Evolutionary conservation across 305 asterid species (phyloP).

Genomic region (Ajuga reptans): DNA sequence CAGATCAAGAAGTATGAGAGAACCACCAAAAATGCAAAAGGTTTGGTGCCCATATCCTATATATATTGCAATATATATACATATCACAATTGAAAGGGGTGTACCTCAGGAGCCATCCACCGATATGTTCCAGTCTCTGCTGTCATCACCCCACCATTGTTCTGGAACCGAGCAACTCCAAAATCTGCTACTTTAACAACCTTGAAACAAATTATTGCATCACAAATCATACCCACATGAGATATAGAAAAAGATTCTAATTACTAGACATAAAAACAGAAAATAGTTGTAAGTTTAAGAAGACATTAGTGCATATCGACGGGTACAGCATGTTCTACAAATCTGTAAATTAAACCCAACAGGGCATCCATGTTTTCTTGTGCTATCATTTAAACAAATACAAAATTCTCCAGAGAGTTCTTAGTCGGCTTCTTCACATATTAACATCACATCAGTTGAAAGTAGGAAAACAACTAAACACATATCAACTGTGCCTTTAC

Average conservation of each 20-base stretch:
- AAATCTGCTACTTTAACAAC: constrained; percentile 90
- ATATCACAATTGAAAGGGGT: constrained; percentile 14
- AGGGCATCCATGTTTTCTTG: background rate
- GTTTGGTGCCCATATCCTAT: background rate
- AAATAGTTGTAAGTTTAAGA: background rate
- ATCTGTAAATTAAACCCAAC: background rate
- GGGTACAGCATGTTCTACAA: background rate
- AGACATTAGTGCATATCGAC: background rate
- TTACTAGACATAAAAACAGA: background rate
- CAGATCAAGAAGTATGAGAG: background rate
- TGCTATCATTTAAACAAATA: background rate
- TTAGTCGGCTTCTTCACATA: background rate
- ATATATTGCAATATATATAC: background rate
- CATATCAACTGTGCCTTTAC: background rate
- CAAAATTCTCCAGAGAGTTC: background rate
- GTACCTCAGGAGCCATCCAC: constrained; percentile 92
- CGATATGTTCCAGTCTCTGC: constrained; percentile 89
- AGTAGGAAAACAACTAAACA: background rate
- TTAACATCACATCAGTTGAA: background rate
- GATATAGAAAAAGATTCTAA: background rate
- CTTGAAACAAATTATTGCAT: constrained; percentile 44
- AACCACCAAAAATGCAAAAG: background rate
- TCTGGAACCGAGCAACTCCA: constrained; percentile 80
- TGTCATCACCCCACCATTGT: constrained; percentile 71
- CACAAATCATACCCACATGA: constrained; percentile 18